These are phyloP conservation scores for Mycotypha africana DNA, from an alignment of 371 early-diverging fungal genomes.

Conservation along the genomic window DNA sequence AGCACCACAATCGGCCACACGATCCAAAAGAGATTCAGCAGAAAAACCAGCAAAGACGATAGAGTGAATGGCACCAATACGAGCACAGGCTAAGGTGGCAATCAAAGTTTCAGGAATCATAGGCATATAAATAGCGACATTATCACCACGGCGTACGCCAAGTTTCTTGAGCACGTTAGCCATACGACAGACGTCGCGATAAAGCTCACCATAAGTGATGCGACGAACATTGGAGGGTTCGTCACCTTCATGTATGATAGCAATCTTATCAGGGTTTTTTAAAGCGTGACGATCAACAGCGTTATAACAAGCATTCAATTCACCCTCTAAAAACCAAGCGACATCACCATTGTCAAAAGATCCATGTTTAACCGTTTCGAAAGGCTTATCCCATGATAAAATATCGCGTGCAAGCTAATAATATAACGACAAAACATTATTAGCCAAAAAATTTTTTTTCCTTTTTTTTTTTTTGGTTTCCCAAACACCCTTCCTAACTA, in stretches of 20 bases:
- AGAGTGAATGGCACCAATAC: slow-evolving; percentile 87
- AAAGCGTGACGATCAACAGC: slow-evolving; percentile 95
- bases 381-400: slow-evolving; percentile 75
- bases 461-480: too few relatives aligned
- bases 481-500: too few relatives aligned
- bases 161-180: slow-evolving; percentile 74
- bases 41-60: slow-evolving; percentile 96
- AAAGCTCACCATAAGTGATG: slow-evolving; percentile 83
- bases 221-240: slow-evolving; percentile 68
- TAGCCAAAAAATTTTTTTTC: not conserved
- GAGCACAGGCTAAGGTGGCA: slow-evolving; percentile 91
- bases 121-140: slow-evolving; percentile 96
- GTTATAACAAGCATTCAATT: slow-evolving; percentile 93
- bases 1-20: slow-evolving; percentile 75
- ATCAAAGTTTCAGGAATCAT: slow-evolving; percentile 95
- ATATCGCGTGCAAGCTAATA: slow-evolving; percentile 60
- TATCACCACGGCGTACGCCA: slow-evolving; percentile 89
- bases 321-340: slow-evolving; percentile 92
- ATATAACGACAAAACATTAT: too few relatives aligned
- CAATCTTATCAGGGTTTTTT: slow-evolving; percentile 62
- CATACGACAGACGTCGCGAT: slow-evolving; percentile 76
- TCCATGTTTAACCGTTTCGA: slow-evolving; percentile 60
- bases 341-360: slow-evolving; percentile 71
- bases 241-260: slow-evolving; percentile 91
- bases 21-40: slow-evolving; percentile 79